Base-by-base conservation (phyloP, 2,329 filamentous ascomycete species). In the Aspergillus fructus region DNA sequence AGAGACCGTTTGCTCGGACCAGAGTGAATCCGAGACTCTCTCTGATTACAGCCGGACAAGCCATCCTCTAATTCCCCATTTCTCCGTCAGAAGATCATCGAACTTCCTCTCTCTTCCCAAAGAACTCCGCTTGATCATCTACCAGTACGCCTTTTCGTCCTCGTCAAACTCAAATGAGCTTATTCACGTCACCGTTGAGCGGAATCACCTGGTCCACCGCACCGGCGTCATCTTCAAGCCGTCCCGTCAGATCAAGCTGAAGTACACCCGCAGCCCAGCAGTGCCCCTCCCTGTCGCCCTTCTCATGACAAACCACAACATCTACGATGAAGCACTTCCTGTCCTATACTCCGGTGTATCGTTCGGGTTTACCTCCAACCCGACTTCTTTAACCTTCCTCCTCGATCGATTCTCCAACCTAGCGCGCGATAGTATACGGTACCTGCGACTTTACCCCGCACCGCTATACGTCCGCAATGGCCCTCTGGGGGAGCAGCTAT, bases 111-210 rank as follows among this genome's bases (percentile, higher is more conserved):
- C 42, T 21, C 49, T 59, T 15, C 57, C 57, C 6, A 12, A 15
- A 19, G 57, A 59, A 27, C 21, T 56, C 43, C 53, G 57, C 24
- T 41, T 49, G 34, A 17, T 56, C 17, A 56, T 59, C 19, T 59
- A 59, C 17, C 42, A 17, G 4, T 46, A 56, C 24, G 49, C 39
- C 43, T 59, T 59, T 24, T 48, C 43, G 30, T 34, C 30, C 1
- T 42, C n/a, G 19, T 30, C 49, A 37, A 19, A 24, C 13, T 39
- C 15, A 23, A 24, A 30, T 2, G 49, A 51, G 24, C 55, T 51
- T 17, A 33, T 49, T 15, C 57, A 30, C 34, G 43, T 59, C 27
- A 47, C 42, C 5, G 48, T 53, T 17, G 42, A 45, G 21, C 42
- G 45, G 41, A 17, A 37, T n/a, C 12, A 15, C n/a, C 15, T 24